Base-by-base conservation (phyloP, 345 rosid species). In the Syzygium oleosum region DNA sequence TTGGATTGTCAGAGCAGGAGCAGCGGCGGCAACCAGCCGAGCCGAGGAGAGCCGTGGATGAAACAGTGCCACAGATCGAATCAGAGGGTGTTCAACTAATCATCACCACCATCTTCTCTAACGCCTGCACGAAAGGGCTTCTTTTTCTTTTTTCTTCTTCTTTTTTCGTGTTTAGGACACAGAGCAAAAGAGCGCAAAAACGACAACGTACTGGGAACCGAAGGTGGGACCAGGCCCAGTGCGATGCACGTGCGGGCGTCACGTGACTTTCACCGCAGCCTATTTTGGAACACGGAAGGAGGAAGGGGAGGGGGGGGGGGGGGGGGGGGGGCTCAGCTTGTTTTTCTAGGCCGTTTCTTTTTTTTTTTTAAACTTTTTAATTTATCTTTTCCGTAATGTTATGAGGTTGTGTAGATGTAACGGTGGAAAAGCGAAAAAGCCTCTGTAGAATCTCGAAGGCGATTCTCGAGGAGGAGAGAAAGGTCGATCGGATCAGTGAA, bases 51-150 rank as follows among this genome's bases (percentile, higher is more conserved):
- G 68, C 89, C 87, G 68, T 88, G 89, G 89, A 73, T 88, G 56
- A 85, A 38, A 34, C 87, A 68, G 65, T 17, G 65, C 46, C 87
- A 73, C 87, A 31, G 89, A 51, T 23, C 89, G 9, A 85, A 88
- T 43, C 89, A 88, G 55, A 84, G 84, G 89, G 89, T 85, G 55
- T 85, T 79, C 55, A 88, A 88, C 65, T 85, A 29, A 88, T 23
- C 51, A 21, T 31, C 41, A 58, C 31, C 41, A 16, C 58, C 34
- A 53, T 43, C 46, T 43, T 6, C 46, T 43, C 46, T 43, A 43
- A 43, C 46, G 46, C 46, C 46, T 43, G 7, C 63, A 85, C 49
- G 73, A 19, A 19, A 29, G 25, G 12, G 19, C 8, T 17, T 15
- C 43, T 21, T 68, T 34, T 17, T 8, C 79, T 68, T 16, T 2